A percentile compares a stretch with the other conserved stretches of the same genome.
Evolutionary conservation across 2,329 filamentous ascomycete species (phyloP).

Genomic region (Aspergillus sp.): DNA sequence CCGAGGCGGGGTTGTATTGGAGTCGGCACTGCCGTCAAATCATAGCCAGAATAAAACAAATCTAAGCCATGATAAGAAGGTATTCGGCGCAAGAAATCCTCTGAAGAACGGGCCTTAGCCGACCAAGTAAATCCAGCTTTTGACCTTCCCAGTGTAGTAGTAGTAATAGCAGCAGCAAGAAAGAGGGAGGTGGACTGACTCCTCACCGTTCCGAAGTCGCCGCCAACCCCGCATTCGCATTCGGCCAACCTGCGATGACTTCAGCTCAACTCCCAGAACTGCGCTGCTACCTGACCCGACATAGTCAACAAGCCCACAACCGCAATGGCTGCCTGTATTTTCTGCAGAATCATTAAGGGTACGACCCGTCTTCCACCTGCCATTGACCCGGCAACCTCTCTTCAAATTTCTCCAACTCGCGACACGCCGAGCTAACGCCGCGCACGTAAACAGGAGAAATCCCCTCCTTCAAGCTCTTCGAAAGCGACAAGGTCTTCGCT

Average conservation of each 20-base stretch:
- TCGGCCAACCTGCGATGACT: constrained; percentile 5
- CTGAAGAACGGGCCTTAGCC: neutral
- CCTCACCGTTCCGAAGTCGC: constrained; percentile 31
- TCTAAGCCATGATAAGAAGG: constrained; percentile 4
- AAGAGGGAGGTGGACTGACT: neutral
- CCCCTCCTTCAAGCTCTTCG: constrained; percentile 92
- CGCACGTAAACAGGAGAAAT: constrained; percentile 72
- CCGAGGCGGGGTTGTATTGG: constrained; percentile 9
- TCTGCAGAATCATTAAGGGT: constrained; percentile 98
- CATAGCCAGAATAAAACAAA: constrained; percentile 4
- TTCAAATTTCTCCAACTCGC: no score
- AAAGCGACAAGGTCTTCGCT: constrained; percentile 88
- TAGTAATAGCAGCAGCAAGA: neutral
- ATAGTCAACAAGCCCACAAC: neutral
- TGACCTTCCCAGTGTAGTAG: constrained; percentile 1
- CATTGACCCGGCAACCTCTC: neutral
- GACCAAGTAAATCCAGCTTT: neutral
- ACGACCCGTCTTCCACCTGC: constrained; percentile 10
- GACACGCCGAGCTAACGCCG: constrained; percentile 4
- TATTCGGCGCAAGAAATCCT: neutral
- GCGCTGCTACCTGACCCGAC: neutral
- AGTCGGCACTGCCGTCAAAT: constrained; percentile 19
- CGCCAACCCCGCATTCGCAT: constrained; percentile 19
- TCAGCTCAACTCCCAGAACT: constrained; percentile 4
- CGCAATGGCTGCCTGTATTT: constrained; percentile 66